These are phyloP conservation scores for Vaccinium darrowii DNA, from an alignment of 148 eudicot species.

Conservation along the genomic window DNA sequence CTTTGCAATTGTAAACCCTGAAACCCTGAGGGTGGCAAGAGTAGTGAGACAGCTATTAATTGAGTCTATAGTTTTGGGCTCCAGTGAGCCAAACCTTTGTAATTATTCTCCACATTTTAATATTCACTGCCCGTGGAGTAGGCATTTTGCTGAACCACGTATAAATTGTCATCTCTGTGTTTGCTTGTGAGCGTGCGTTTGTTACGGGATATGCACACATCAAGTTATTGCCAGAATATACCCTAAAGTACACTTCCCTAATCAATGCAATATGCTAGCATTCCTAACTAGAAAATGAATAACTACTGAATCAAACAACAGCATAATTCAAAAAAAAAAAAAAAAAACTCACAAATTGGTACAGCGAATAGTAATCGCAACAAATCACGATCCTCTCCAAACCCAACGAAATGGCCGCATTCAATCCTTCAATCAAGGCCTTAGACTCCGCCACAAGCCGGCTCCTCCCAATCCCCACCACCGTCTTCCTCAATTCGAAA, in stretches of 20 bases:
- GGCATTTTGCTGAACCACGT: background rate
- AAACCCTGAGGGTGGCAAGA: background rate
- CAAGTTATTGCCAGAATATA: background rate
- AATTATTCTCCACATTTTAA: background rate
- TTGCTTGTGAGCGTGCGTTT: background rate
- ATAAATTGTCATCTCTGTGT: background rate
- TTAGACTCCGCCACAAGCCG: conserved; percentile 30
- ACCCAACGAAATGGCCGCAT: conserved; percentile 43
- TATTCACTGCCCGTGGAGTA: background rate
- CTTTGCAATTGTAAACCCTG: background rate
- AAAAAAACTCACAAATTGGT: conserved; percentile 43
- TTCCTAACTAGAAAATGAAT: background rate
- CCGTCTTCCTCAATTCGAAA: conserved; percentile 57
- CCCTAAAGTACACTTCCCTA: background rate
- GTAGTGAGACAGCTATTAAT: background rate
- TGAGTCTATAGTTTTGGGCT: background rate
- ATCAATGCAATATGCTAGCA: background rate
- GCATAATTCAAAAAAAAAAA: too few species aligned
- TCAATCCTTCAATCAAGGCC: conserved; percentile 71
- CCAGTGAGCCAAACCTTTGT: background rate
- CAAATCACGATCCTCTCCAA: conserved; percentile 40
- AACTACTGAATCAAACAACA: too few species aligned
- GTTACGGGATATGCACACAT: background rate
- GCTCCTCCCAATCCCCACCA: conserved; percentile 32
- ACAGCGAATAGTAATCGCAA: conserved; percentile 44